Evolutionary conservation across 2,329 filamentous ascomycete genomes (phyloP).

Genomic region (Colletotrichum horii): DNA sequence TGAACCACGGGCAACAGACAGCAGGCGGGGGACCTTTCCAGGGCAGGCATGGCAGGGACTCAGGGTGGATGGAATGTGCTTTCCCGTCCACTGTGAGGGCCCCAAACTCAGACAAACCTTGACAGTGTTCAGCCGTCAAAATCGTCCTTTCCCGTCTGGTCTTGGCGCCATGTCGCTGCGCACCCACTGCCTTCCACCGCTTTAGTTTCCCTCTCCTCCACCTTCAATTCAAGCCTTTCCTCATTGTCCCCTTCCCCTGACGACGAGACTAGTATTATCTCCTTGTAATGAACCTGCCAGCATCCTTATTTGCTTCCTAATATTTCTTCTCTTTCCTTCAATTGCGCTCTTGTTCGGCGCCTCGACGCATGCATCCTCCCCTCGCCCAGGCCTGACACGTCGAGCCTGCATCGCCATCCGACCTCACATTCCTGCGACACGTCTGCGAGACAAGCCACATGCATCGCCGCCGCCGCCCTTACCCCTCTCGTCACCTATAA

Average conservation of each 20-base stretch:
- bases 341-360: not conserved
- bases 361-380: not conserved
- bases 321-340: not conserved
- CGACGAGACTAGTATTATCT: not conserved
- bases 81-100: not conserved
- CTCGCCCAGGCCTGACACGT: not conserved
- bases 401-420: not conserved
- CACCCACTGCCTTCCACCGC: too few species aligned
- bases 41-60: not conserved
- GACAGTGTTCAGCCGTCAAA: not conserved
- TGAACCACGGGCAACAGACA: not conserved
- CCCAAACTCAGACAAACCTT: not conserved
- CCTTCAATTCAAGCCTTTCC: not conserved
- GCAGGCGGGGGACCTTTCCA: not conserved
- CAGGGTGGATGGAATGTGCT: not conserved
- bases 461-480: not conserved
- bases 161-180: not conserved
- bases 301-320: not conserved
- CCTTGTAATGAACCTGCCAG: not conserved
- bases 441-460: not conserved
- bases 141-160: not conserved
- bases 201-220: too few species aligned
- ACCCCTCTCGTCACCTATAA: not conserved
- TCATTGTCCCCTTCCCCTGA: not conserved
- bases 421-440: not conserved